Conservation (phyloP, 352 stramenopile genomes). For the Lagenidium giganteum region DNA sequence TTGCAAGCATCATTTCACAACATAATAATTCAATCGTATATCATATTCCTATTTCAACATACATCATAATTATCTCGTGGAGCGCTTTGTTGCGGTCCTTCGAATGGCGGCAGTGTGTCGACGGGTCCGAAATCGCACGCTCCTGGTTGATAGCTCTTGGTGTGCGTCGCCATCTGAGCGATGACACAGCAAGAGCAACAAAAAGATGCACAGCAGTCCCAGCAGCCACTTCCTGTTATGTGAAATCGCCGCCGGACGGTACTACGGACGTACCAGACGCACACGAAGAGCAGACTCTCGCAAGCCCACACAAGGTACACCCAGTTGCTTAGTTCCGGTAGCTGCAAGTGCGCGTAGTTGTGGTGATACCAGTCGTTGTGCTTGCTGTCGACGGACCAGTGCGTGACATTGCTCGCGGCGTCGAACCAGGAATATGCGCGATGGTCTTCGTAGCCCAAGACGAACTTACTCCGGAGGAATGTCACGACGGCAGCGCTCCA, state of each 20-base stretch:
- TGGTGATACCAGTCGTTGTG: too few species aligned
- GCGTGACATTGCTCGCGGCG: background rate
- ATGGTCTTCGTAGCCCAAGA: too few species aligned
- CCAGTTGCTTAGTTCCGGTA: too few species aligned
- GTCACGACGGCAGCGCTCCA: slow-evolving; percentile 6
- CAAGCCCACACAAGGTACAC: background rate
- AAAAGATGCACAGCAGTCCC: slow-evolving; percentile 11
- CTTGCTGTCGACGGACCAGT: background rate
- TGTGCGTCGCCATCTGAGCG: slow-evolving; percentile 28
- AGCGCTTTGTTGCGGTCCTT: background rate
- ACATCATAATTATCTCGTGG: too few species aligned
- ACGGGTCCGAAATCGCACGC: slow-evolving; percentile 63
- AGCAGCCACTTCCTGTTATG: slow-evolving; percentile 15
- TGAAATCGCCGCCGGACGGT: slow-evolving; percentile 23
- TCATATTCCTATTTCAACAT: too few species aligned
- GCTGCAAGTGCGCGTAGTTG: too few species aligned
- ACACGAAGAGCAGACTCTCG: background rate
- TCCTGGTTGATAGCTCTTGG: slow-evolving; percentile 36
- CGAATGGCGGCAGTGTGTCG: slow-evolving; percentile 21
- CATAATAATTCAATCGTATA: too few species aligned
- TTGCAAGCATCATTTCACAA: too few species aligned
- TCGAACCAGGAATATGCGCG: background rate
- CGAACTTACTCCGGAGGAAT: background rate
- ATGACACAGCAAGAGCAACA: slow-evolving; percentile 19
- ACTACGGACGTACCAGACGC: slow-evolving; percentile 10